These are phyloP conservation scores for Neurospora hispaniola DNA, from an alignment of 495 filamentous ascomycete genomes.

Conservation along the genomic window DNA sequence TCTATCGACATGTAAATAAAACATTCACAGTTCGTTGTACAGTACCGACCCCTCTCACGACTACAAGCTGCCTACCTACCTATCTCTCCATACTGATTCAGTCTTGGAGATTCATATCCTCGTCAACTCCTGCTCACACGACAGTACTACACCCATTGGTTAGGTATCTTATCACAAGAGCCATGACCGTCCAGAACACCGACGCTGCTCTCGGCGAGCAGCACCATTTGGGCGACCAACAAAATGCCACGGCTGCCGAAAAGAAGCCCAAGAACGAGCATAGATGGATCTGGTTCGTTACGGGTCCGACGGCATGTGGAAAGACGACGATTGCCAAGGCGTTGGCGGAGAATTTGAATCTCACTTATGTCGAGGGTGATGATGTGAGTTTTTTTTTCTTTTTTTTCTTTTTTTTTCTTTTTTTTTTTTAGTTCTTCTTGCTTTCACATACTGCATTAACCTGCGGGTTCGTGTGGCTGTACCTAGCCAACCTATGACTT, in stretches of 20 bases:
- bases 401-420: no score
- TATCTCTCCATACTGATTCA: background rate
- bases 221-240: background rate
- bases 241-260: background rate
- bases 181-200: no score
- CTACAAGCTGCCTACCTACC: background rate
- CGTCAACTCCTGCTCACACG: no score
- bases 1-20: background rate
- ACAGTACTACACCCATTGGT: background rate
- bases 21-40: background rate
- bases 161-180: background rate
- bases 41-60: background rate
- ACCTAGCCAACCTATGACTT: background rate
- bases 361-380: constrained; percentile 37
- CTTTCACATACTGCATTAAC: no score
- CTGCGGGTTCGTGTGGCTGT: background rate
- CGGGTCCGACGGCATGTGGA: constrained; percentile 22
- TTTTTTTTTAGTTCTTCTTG: no score
- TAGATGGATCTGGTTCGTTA: constrained; percentile 24
- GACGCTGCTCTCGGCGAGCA: no score
- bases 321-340: constrained; percentile 23
- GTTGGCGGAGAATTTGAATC: constrained; percentile 15
- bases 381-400: constrained; percentile 25
- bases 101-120: no score
- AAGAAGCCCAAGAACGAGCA: background rate